Base-by-base conservation (phyloP, 148 eudicot species). In the Rhododendron williamsianum region DNA sequence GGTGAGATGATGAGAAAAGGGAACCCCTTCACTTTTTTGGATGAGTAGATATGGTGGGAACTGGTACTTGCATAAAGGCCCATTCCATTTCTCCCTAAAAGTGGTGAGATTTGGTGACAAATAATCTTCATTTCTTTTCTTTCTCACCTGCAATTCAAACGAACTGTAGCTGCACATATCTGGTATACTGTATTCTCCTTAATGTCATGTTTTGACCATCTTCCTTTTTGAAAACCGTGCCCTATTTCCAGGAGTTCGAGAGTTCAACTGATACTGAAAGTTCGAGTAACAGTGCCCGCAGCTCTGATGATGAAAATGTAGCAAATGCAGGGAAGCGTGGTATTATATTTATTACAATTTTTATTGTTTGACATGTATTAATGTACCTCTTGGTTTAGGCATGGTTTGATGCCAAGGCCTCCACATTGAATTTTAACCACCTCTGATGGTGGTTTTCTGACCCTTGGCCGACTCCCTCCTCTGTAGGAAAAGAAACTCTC, bases 191-290 rank as follows among this genome's bases (percentile, higher is more conserved):
- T 25, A 21, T 84, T 41, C 35, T 38, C 15, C 18, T 36, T 83
- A 25, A 79, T 63, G 65, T 84, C 76, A 73, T 16, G 8, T 21
- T 63, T 83, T 80, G 69, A 76, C 21, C 41, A 48, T n/a, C 11
- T n/a, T 45, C 65, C 35, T 51, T 23, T 58, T 79, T 82, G 78
- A 49, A 54, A 82, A 77, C 54, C 67, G 72, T 85, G 41, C 43
- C 67, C 73, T 35, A 12, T 84, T 83, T 86, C 85, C 89, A 94
- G 99, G 92, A 88, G 87, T 87, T 89, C 95, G 94, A 87, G 76
- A 92, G 94, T 87, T 91, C 98, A 63, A 93, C 96, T 92, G 93
- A 85, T 86, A 87, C 93, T 83, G 92, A 83, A 12, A 88, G 92
- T 83, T 92, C 91, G 65, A 89, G 83, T 67, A 86, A 93, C 72